phyloP scores from a whole-genome alignment of 2,329 filamentous ascomycete genomes.

The Neofusicoccum cordaticola region DNA sequence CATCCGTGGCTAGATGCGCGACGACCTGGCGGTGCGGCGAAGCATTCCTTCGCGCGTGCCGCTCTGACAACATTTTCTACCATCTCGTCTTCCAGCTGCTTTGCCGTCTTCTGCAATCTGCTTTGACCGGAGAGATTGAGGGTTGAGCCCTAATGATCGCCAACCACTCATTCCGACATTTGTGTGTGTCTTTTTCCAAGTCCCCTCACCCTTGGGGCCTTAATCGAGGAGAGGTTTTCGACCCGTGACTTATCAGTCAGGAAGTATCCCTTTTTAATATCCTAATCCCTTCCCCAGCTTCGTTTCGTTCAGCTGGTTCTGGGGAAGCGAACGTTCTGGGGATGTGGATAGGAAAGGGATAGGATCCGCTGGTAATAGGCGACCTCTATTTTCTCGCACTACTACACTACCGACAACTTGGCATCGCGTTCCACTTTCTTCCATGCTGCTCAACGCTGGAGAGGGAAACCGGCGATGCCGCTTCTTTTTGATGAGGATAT shows the following conservation, averaged over 20 bases:
- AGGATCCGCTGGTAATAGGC: constrained; percentile 7
- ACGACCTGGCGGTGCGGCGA: background rate
- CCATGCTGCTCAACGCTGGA: constrained; percentile 7
- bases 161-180: constrained; percentile 1
- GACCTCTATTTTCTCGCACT: background rate
- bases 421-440: background rate
- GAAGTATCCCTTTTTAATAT: background rate
- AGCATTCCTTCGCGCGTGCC: background rate
- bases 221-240: constrained; percentile 13
- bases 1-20: constrained; percentile 32
- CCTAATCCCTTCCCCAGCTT: constrained; percentile 11
- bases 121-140: background rate
- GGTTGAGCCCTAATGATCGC: background rate
- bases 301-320: constrained; percentile 13
- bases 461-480: constrained; percentile 1
- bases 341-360: background rate
- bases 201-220: background rate
- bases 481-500: background rate
- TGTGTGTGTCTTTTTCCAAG: constrained; percentile 5
- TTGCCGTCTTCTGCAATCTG: background rate
- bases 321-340: constrained; percentile 8
- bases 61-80: background rate
- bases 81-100: constrained; percentile 2
- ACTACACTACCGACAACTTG: background rate
- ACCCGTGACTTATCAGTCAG: constrained; percentile 2